These are phyloP conservation scores for Boletus rubescentipes DNA, from an alignment of 768 basidiomycete species.

Conservation along the genomic window DNA sequence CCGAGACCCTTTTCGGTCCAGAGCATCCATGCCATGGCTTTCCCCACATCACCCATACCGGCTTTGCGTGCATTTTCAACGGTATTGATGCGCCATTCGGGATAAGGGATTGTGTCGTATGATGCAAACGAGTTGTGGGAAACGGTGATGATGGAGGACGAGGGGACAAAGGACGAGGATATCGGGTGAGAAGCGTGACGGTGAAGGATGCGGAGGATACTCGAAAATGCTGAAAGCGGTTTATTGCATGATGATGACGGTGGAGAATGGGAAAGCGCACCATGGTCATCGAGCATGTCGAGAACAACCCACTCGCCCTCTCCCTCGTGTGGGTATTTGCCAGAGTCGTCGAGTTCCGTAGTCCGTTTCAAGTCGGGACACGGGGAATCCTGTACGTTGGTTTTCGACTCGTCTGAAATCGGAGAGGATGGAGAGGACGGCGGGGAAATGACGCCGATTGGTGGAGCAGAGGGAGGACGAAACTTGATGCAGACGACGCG, in stretches of 20 bases:
- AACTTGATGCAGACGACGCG: constrained; percentile 46
- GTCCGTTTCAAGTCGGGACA: constrained; percentile 5
- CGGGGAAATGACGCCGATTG: constrained; percentile 11
- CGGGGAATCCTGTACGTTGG: constrained; percentile 1
- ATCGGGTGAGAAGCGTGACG: constrained; percentile 37
- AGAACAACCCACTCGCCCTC: constrained; percentile 51
- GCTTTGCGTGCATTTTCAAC: constrained; percentile 53
- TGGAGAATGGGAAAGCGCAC: constrained; percentile 24
- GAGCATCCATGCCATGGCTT: constrained; percentile 50
- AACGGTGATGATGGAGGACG: constrained; percentile 57
- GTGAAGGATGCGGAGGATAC: constrained; percentile 53
- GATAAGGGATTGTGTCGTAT: constrained; percentile 50
- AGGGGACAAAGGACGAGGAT: constrained; percentile 43
- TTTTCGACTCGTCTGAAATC: constrained; percentile 12
- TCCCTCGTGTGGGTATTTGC: neutral
- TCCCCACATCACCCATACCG: constrained; percentile 56
- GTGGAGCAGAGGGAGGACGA: constrained; percentile 1
- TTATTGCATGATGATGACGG: neutral
- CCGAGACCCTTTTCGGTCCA: constrained; percentile 31
- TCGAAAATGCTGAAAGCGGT: constrained; percentile 40
- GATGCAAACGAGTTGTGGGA: constrained; percentile 38
- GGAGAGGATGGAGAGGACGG: constrained; percentile 28
- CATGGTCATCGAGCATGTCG: constrained; percentile 49
- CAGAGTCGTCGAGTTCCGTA: neutral
- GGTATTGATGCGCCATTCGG: constrained; percentile 61